phyloP scores from a whole-genome alignment of 2,329 filamentous ascomycete species.

The Chrysoporthe puriensis region DNA sequence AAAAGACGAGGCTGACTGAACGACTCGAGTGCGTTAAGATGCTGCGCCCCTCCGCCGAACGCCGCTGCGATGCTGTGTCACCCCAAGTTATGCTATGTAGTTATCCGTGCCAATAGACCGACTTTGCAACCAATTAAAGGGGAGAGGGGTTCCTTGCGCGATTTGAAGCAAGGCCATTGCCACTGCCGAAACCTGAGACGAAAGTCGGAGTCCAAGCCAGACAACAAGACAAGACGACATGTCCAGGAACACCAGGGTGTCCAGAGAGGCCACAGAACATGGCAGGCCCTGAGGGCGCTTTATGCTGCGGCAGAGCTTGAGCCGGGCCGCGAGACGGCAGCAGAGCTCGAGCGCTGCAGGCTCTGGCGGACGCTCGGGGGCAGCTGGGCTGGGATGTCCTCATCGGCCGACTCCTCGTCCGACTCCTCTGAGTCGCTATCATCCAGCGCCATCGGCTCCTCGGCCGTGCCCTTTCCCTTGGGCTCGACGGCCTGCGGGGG shows the following conservation, averaged over 20 bases:
- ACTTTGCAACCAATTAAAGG: neutral
- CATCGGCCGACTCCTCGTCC: conserved; percentile 31
- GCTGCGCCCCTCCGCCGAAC: neutral
- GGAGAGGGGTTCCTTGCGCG: neutral
- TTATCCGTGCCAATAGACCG: neutral
- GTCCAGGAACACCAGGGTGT: neutral
- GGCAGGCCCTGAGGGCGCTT: neutral
- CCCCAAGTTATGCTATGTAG: neutral
- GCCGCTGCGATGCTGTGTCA: neutral
- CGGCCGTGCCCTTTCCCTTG: conserved; percentile 12
- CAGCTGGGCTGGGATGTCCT: conserved; percentile 41
- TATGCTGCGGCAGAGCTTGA: neutral
- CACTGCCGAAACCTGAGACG: neutral
- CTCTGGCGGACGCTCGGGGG: conserved; percentile 38
- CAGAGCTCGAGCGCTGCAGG: conserved; percentile 25
- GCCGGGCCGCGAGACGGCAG: neutral
- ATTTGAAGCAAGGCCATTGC: neutral
- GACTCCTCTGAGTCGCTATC: conserved; percentile 36
- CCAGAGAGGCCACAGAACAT: neutral
- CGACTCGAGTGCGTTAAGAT: neutral
- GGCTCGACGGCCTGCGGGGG: neutral
- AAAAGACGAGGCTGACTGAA: neutral
- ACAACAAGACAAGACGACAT: too few relatives aligned
- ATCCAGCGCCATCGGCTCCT: conserved; percentile 26
- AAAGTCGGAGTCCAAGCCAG: neutral